A percentile compares a stretch with the other conserved stretches of the same genome.
Evolutionary conservation across 179 eudicot genomes (phyloP).

Genomic region (Beta lomatogona): DNA sequence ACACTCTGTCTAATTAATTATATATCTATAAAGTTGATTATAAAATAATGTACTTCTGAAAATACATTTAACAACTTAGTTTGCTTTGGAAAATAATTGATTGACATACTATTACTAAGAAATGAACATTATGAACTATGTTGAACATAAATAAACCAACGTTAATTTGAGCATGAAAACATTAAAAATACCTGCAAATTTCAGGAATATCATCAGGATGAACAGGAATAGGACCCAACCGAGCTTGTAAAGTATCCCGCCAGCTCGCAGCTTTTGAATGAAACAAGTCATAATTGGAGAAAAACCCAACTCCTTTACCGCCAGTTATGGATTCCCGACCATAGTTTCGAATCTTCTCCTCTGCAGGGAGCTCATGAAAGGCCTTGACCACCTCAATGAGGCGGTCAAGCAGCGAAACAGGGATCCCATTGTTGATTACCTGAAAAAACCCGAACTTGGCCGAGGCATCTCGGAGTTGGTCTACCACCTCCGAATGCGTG

Average conservation of each 20-base stretch:
- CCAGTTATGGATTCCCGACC: conserved; percentile 24
- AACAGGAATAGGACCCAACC: conserved; percentile 42
- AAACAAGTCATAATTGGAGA: conserved; percentile 59
- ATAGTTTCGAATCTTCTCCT: conserved; percentile 35
- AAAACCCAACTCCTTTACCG: conserved; percentile 38
- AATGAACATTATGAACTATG: too few relatives aligned
- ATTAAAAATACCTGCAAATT: conserved; percentile 29
- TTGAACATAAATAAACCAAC: too few relatives aligned
- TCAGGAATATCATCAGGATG: conserved; percentile 34
- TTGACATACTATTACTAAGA: too few relatives aligned
- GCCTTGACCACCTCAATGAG: conserved; percentile 34
- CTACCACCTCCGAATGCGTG: conserved; percentile 36
- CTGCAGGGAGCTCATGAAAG: conserved; percentile 47
- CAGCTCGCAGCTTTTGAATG: conserved; percentile 78
- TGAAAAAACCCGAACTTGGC: conserved; percentile 65
- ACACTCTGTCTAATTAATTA: too few relatives aligned
- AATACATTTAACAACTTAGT: too few relatives aligned
- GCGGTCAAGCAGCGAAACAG: conserved; percentile 22
- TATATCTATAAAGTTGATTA: too few relatives aligned
- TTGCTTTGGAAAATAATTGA: too few relatives aligned
- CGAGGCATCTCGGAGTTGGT: conserved; percentile 42
- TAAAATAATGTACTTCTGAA: too few relatives aligned
- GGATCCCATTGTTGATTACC: conserved; percentile 53
- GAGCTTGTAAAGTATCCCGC: conserved; percentile 59
- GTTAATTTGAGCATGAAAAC: too few relatives aligned